Evolutionary conservation across 441 rosid genomes (phyloP).

Genomic region (Populus hybrid): DNA sequence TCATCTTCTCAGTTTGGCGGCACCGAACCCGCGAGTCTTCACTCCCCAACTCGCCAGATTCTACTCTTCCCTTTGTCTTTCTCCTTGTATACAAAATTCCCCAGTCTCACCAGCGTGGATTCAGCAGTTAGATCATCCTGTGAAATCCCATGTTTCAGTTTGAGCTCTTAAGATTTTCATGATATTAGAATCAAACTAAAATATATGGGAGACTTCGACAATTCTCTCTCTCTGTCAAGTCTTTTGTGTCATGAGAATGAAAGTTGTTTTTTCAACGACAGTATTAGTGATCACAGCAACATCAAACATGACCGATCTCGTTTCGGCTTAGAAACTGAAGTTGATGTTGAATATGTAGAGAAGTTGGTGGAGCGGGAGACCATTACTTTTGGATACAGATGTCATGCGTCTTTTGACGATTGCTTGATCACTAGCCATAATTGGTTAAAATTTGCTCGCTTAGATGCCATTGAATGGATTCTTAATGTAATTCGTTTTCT

Average conservation of each 20-base stretch:
- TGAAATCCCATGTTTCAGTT: slow-evolving; percentile 26
- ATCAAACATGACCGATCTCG: background rate
- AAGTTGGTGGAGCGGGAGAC: slow-evolving; percentile 46
- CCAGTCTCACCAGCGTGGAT: slow-evolving; percentile 22
- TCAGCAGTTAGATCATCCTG: slow-evolving; percentile 32
- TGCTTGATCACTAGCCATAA: background rate
- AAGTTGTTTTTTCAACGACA: slow-evolving; percentile 30
- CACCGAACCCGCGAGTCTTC: slow-evolving; percentile 59
- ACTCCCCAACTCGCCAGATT: slow-evolving; percentile 13
- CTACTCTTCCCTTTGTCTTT: slow-evolving; percentile 17
- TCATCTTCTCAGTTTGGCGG: slow-evolving; percentile 86
- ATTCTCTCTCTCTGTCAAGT: slow-evolving; percentile 40
- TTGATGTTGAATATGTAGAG: slow-evolving; percentile 43
- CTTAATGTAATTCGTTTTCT: slow-evolving; percentile 43
- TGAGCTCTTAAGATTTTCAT: slow-evolving; percentile 13
- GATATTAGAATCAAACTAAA: background rate
- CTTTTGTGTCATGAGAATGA: slow-evolving; percentile 68
- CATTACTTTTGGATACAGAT: slow-evolving; percentile 20
- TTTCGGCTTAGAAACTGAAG: slow-evolving; percentile 32
- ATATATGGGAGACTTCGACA: slow-evolving; percentile 36
- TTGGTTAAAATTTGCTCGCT: slow-evolving; percentile 52
- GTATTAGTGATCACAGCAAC: background rate
- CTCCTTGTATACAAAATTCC: slow-evolving; percentile 26
- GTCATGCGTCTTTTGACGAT: slow-evolving; percentile 21
- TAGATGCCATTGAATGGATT: slow-evolving; percentile 79